Conservation (phyloP, 352 stramenopile genomes). For the Synura sp. region DNA sequence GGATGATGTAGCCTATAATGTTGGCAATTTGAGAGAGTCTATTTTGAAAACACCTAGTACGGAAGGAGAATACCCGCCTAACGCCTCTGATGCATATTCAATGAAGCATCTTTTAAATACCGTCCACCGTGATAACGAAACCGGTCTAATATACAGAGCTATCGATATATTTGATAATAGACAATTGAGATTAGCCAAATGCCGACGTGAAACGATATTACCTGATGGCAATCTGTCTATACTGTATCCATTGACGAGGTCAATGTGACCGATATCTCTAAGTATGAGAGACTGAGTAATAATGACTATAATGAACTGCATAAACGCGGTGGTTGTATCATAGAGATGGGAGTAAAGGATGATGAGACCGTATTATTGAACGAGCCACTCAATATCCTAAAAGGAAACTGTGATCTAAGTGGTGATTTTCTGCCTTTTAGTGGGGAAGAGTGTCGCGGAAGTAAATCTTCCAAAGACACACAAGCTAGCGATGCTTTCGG, state of each 20-base stretch:
- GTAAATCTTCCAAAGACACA: not conserved
- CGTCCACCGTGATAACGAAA: conserved; percentile 24
- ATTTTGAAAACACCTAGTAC: no score
- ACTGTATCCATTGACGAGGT: conserved; percentile 30
- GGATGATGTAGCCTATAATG: conserved; percentile 20
- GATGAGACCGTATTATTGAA: conserved; percentile 14
- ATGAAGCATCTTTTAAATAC: not conserved
- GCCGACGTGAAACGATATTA: conserved; percentile 31
- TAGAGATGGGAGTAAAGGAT: not conserved
- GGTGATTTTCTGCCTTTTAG: conserved; percentile 34
- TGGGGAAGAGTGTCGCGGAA: not conserved
- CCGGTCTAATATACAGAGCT: conserved; percentile 27
- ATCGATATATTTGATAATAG: conserved; percentile 39
- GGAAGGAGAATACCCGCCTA: no score
- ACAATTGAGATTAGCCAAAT: conserved; percentile 25
- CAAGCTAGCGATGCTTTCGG: not conserved
- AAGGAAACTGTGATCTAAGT: conserved; percentile 18
- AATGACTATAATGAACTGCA: conserved; percentile 5
- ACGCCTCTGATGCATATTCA: not conserved
- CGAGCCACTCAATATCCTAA: conserved; percentile 26
- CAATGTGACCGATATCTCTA: conserved; percentile 11
- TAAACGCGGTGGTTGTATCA: conserved; percentile 10
- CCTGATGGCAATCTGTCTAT: conserved; percentile 28
- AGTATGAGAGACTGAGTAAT: conserved; percentile 9
- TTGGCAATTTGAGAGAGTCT: conserved; percentile 18